Evolutionary conservation across 495 filamentous ascomycete species (phyloP).

Genomic region (Cryomyces antarcticus): DNA sequence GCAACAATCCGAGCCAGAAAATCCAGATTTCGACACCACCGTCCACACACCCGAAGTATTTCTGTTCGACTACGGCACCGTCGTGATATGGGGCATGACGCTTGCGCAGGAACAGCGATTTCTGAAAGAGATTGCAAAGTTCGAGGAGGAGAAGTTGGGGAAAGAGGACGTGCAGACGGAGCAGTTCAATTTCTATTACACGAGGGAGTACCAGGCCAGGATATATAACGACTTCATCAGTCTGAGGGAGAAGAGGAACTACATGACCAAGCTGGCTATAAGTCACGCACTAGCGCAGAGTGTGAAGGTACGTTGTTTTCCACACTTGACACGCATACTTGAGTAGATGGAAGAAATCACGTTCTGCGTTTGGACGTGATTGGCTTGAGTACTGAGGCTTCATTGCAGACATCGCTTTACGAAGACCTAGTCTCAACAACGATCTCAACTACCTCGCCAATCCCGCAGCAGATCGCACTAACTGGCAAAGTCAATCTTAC

Average conservation of each 20-base stretch:
- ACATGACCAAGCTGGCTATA: slow-evolving; percentile 96
- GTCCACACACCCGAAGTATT: slow-evolving; percentile 89
- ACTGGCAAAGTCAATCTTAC: slow-evolving; percentile 78
- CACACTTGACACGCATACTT: neutral
- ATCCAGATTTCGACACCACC: slow-evolving; percentile 41
- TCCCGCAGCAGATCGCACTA: slow-evolving; percentile 73
- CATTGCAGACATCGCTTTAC: slow-evolving; percentile 67
- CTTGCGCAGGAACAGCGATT: slow-evolving; percentile 66
- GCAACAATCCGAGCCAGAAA: slow-evolving; percentile 3
- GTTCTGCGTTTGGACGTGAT: too few relatives aligned
- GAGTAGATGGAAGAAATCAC: too few relatives aligned
- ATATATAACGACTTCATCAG: slow-evolving; percentile 99
- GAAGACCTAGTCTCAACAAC: slow-evolving; percentile 90
- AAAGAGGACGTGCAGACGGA: slow-evolving; percentile 84
- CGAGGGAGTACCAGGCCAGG: slow-evolving; percentile 82
- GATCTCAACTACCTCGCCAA: slow-evolving; percentile 71
- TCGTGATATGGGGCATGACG: slow-evolving; percentile 99
- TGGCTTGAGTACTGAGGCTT: too few relatives aligned
- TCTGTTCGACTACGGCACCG: slow-evolving; percentile 93
- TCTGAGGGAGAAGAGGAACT: slow-evolving; percentile 73
- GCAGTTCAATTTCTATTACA: slow-evolving; percentile 98
- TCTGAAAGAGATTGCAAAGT: slow-evolving; percentile 86
- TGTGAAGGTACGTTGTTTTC: slow-evolving; percentile 42
- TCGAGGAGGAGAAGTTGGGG: slow-evolving; percentile 73
- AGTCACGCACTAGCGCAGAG: slow-evolving; percentile 87